Evolutionary conservation across 2,329 filamentous ascomycete genomes (phyloP).

Genomic region (Juglanconis sp.): DNA sequence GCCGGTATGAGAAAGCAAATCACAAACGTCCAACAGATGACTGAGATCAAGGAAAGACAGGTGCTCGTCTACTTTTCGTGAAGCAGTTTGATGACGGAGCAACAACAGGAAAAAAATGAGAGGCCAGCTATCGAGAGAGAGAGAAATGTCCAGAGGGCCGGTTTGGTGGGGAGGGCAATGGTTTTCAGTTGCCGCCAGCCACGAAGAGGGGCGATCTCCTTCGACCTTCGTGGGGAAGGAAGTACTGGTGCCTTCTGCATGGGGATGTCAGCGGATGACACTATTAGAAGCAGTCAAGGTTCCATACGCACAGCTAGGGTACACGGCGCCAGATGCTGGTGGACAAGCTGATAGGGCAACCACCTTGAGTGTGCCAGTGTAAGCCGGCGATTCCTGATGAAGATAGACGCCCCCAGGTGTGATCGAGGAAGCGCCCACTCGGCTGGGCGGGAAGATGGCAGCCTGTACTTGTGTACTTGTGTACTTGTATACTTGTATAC

Average conservation of each 20-base stretch:
- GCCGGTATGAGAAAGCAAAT: constrained; percentile 22
- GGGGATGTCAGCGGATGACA: constrained; percentile 36
- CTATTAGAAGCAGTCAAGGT: constrained; percentile 33
- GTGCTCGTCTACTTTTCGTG: constrained; percentile 25
- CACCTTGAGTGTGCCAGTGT: constrained; percentile 33
- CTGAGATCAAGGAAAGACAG: constrained; percentile 19
- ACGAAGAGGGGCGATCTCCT: constrained; percentile 29
- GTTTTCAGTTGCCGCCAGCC: constrained; percentile 51
- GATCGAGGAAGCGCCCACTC: constrained; percentile 32
- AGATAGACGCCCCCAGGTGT: constrained; percentile 44
- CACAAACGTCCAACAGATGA: constrained; percentile 4
- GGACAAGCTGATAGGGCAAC: constrained; percentile 42
- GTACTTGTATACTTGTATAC: too few relatives aligned
- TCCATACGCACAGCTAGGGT: constrained; percentile 39
- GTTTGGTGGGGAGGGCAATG: constrained; percentile 39
- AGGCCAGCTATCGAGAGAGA: constrained; percentile 56
- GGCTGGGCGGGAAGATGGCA: constrained; percentile 18
- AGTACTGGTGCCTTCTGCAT: constrained; percentile 30
- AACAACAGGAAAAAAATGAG: constrained; percentile 37
- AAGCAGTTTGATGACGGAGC: constrained; percentile 21
- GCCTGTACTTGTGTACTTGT: background rate
- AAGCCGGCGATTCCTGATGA: constrained; percentile 35
- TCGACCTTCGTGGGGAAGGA: constrained; percentile 25
- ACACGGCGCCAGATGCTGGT: constrained; percentile 27
- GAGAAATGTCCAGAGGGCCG: constrained; percentile 33